These are phyloP conservation scores for Penstemon davidsonii DNA, from an alignment of 257 asterid species.

Conservation along the genomic window DNA sequence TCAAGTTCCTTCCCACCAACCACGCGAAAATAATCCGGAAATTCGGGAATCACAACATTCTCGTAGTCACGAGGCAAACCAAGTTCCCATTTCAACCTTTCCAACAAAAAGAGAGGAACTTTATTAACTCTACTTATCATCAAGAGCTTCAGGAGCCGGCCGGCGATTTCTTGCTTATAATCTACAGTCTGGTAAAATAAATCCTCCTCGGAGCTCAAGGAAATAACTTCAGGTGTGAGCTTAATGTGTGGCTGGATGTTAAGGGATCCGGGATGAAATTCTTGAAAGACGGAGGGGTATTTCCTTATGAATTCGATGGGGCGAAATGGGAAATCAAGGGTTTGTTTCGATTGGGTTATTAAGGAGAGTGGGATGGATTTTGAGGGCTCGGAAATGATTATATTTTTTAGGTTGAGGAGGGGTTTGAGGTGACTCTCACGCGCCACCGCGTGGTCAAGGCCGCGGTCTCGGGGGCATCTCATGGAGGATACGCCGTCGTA, in stretches of 20 bases:
- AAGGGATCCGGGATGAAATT: slow-evolving; percentile 52
- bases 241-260: slow-evolving; percentile 50
- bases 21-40: slow-evolving; percentile 81
- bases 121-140: slow-evolving; percentile 68
- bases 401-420: slow-evolving; percentile 38
- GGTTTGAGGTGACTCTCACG: no score
- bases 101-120: slow-evolving; percentile 57
- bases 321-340: slow-evolving; percentile 67
- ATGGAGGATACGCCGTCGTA: no score
- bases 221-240: slow-evolving; percentile 44
- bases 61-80: slow-evolving; percentile 41
- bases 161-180: slow-evolving; percentile 65
- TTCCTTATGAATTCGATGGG: slow-evolving; percentile 80
- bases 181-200: slow-evolving; percentile 26
- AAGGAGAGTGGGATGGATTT: slow-evolving; percentile 67
- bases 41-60: slow-evolving; percentile 62
- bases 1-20: slow-evolving; percentile 45
- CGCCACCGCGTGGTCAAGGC: slow-evolving; percentile 77
- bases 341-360: slow-evolving; percentile 48
- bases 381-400: slow-evolving; percentile 73
- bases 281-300: slow-evolving; percentile 67
- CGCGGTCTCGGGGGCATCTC: slow-evolving; percentile 53
- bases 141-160: slow-evolving; percentile 74
- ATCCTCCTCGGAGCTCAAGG: no score
- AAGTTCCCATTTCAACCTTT: slow-evolving; percentile 73